Conservation (phyloP, 176 grass and related monocot species). For the Hsuehochloa calcarea region DNA sequence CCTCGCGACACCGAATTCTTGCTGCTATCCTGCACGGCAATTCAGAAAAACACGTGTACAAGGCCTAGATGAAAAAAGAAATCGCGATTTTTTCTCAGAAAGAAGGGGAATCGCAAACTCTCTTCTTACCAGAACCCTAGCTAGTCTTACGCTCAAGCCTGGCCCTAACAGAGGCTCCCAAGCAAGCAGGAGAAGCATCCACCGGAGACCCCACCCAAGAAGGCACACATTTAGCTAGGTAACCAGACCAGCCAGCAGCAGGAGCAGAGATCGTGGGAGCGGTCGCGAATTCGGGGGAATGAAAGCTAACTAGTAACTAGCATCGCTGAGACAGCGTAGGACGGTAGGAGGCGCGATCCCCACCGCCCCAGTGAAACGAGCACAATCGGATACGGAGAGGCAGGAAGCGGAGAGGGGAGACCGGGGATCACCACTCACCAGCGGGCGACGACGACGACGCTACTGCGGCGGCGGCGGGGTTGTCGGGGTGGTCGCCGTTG, state of each 20-base stretch:
- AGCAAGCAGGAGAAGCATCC: not conserved
- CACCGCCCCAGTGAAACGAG: not conserved
- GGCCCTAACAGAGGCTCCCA: no score
- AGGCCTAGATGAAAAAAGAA: not conserved
- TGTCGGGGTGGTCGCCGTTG: constrained; percentile 8
- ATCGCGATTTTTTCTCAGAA: not conserved
- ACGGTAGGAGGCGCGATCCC: no score
- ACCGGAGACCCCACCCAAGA: no score
- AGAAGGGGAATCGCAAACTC: not conserved
- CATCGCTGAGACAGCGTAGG: no score
- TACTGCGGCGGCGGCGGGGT: not conserved
- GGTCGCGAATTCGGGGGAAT: not conserved
- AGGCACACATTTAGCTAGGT: not conserved
- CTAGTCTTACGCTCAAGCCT: not conserved
- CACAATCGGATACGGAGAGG: not conserved
- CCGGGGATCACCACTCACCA: constrained; percentile 35
- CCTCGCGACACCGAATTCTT: not conserved
- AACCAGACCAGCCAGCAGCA: not conserved
- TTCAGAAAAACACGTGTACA: not conserved
- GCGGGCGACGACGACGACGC: not conserved
- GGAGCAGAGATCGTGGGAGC: not conserved
- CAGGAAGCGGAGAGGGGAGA: not conserved
- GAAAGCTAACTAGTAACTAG: not conserved
- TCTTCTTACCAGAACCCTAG: not conserved
- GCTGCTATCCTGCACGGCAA: not conserved